Conservation (phyloP, 768 basidiomycete species). For the Rhizopogon vesiculosus region DNA sequence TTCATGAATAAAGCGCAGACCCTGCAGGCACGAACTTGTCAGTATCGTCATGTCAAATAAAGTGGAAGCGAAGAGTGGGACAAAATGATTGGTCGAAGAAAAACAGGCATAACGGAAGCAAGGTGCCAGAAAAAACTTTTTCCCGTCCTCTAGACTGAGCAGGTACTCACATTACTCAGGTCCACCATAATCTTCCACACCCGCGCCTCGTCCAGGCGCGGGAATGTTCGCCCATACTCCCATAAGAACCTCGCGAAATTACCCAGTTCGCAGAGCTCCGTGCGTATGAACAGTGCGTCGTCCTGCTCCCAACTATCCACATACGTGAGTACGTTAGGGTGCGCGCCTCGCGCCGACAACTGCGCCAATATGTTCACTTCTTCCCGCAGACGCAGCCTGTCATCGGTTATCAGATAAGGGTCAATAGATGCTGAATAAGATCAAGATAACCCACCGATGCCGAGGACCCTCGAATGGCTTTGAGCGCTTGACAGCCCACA, state of each 20-base stretch:
- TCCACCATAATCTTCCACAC: constrained; percentile 97
- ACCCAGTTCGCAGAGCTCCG: constrained; percentile 91
- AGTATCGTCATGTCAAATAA: constrained; percentile 8
- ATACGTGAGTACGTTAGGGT: constrained; percentile 84
- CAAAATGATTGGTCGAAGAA: neutral
- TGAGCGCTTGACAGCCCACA: constrained; percentile 92
- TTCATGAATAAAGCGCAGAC: constrained; percentile 85
- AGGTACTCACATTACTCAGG: constrained; percentile 71
- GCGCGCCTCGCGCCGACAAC: constrained; percentile 47
- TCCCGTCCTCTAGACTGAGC: neutral
- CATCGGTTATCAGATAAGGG: constrained; percentile 7
- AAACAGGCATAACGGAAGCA: constrained; percentile 1
- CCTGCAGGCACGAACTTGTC: constrained; percentile 36
- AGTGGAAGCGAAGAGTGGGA: neutral
- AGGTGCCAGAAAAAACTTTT: constrained; percentile 2
- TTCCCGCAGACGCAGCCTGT: constrained; percentile 80
- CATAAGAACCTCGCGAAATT: constrained; percentile 89
- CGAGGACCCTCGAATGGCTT: constrained; percentile 88
- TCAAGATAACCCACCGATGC: constrained; percentile 62
- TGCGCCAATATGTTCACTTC: constrained; percentile 91
- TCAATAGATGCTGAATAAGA: neutral
- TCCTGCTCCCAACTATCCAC: constrained; percentile 97
- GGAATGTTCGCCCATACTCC: constrained; percentile 84
- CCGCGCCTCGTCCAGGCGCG: constrained; percentile 82
- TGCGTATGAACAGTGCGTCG: constrained; percentile 84